Evolutionary conservation across 352 stramenopile species (phyloP).

Genomic region (Pythium rhizo-oryzae): DNA sequence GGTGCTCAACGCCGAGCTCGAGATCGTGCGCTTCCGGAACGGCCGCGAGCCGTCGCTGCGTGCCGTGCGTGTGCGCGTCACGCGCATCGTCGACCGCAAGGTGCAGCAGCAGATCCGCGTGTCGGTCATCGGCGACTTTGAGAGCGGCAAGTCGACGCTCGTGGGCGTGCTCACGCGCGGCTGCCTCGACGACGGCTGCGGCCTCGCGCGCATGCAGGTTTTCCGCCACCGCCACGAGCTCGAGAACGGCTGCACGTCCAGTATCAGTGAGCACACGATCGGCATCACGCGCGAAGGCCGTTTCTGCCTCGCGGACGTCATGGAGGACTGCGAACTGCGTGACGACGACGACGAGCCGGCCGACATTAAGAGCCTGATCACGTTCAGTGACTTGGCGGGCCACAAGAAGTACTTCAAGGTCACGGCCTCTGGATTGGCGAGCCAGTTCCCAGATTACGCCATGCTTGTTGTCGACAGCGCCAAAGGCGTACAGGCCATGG

Average conservation of each 20-base stretch:
- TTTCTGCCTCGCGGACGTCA: conserved; percentile 54
- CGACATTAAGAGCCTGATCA: conserved; percentile 46
- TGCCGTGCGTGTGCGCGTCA: conserved; percentile 51
- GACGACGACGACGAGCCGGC: conserved; percentile 44
- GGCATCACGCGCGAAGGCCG: conserved; percentile 63
- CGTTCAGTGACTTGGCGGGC: conserved; percentile 76
- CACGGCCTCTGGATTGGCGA: conserved; percentile 79
- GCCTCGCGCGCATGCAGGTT: conserved; percentile 88
- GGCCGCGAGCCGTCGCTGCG: conserved; percentile 40
- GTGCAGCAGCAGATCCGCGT: conserved; percentile 71
- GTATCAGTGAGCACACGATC: conserved; percentile 89
- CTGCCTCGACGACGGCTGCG: conserved; percentile 82
- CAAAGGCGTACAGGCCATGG: conserved; percentile 72
- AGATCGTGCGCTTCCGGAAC: conserved; percentile 56
- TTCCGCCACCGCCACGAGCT: conserved; percentile 91
- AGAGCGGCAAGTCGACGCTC: conserved; percentile 90
- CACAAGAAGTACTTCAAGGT: conserved; percentile 92
- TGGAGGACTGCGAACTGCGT: conserved; percentile 50
- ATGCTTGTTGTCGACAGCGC: conserved; percentile 85
- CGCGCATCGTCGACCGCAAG: conserved; percentile 52
- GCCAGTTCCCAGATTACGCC: conserved; percentile 85
- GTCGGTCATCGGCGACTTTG: conserved; percentile 86
- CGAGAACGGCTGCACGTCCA: conserved; percentile 88
- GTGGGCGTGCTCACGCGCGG: conserved; percentile 88
- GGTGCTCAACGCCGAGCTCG: conserved; percentile 67